Evolutionary conservation across 2,329 filamentous ascomycete species (phyloP).

Genomic region (Mycosphaerella sp.): DNA sequence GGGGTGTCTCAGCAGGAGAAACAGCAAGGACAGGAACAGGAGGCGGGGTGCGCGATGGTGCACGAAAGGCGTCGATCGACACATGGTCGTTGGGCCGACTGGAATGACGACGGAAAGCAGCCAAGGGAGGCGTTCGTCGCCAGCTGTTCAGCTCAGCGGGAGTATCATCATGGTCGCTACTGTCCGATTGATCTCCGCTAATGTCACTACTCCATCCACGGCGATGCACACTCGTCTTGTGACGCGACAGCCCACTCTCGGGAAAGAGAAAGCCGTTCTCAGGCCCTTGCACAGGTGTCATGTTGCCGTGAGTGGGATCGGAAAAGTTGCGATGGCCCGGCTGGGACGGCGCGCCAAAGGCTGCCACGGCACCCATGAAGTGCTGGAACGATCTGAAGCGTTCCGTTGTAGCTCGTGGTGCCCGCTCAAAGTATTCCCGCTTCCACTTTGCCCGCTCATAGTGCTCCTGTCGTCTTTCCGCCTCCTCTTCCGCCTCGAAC

Average conservation of each 20-base stretch:
- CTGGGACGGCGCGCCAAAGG: conserved; percentile 22
- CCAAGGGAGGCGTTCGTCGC: conserved; percentile 12
- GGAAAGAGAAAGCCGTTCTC: conserved; percentile 21
- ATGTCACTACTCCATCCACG: conserved; percentile 33
- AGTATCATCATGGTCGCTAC: conserved; percentile 24
- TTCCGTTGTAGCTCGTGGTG: conserved; percentile 28
- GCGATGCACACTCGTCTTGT: conserved; percentile 20
- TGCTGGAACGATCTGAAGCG: conserved; percentile 28
- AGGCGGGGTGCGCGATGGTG: neutral
- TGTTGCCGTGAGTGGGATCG: conserved; percentile 19
- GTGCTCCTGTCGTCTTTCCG: conserved; percentile 23
- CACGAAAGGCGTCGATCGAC: conserved; percentile 1
- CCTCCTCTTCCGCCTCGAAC: conserved; percentile 29
- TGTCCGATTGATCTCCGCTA: conserved; percentile 32
- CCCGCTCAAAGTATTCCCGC: conserved; percentile 30
- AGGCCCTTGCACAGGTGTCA: conserved; percentile 22
- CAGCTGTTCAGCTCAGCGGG: conserved; percentile 8
- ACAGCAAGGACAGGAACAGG: neutral
- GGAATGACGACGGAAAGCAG: conserved; percentile 16
- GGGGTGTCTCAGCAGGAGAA: neutral
- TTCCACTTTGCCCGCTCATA: conserved; percentile 31
- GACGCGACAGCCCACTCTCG: conserved; percentile 19
- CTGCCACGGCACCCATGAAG: conserved; percentile 26
- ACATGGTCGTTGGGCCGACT: conserved; percentile 7
- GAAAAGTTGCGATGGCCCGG: conserved; percentile 23